These are phyloP conservation scores for Xanthoparmelia taractica DNA, from an alignment of 495 filamentous ascomycete species.

Conservation along the genomic window DNA sequence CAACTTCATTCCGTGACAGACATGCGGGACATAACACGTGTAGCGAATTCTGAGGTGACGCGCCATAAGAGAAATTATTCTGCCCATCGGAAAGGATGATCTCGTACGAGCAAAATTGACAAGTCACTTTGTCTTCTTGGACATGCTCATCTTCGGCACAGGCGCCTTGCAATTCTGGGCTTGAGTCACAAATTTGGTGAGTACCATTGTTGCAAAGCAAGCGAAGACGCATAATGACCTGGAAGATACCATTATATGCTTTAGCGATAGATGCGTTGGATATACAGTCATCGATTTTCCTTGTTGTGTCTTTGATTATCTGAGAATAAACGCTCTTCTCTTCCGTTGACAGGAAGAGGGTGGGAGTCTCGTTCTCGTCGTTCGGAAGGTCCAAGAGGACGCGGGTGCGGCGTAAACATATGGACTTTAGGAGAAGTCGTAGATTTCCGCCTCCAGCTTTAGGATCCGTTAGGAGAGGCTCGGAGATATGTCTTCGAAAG, in stretches of 20 bases:
- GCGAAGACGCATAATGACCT: conserved; percentile 1
- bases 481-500: background rate
- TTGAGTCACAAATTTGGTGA: background rate
- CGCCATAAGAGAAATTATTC: background rate
- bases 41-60: background rate
- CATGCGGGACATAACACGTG: background rate
- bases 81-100: background rate
- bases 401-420: background rate
- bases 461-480: background rate
- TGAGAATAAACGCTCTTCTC: background rate
- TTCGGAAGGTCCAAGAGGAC: background rate
- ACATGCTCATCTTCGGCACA: background rate
- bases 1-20: background rate
- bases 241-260: background rate
- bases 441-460: background rate
- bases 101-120: background rate
- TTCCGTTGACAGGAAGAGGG: background rate
- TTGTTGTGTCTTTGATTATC: conserved; percentile 22
- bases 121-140: background rate
- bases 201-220: conserved; percentile 6
- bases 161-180: background rate
- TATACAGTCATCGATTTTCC: conserved; percentile 33
- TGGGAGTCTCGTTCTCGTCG: background rate
- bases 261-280: conserved; percentile 1
- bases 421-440: background rate